Percentiles rank a stretch among this genome's conserved stretches.
phyloP scores from a whole-genome alignment of 2,329 filamentous ascomycete genomes.

The Aspergillus vadensis region DNA sequence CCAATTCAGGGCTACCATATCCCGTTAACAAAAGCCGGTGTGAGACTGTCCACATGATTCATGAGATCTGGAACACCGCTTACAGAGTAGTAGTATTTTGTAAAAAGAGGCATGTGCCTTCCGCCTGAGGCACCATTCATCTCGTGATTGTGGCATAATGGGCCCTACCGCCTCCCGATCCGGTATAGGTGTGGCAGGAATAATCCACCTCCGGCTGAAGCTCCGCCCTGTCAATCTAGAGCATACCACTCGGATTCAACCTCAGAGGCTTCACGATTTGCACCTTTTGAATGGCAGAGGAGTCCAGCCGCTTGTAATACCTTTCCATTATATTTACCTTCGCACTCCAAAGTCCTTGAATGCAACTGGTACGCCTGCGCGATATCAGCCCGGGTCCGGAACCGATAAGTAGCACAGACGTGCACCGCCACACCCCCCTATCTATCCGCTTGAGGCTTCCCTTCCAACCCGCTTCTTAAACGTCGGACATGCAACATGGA shows the following conservation, averaged over 20 bases:
- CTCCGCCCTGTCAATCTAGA: background rate
- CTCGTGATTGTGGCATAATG: no score
- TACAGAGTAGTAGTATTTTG: no score
- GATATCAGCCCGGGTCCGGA: background rate
- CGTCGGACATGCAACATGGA: constrained; percentile 24
- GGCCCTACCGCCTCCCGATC: background rate
- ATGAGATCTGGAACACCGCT: no score
- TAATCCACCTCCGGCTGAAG: background rate
- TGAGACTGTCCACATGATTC: no score
- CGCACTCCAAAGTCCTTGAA: background rate
- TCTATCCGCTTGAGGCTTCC: constrained; percentile 21
- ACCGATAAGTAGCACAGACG: constrained; percentile 5
- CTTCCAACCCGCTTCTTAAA: constrained; percentile 20
- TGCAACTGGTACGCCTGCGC: background rate
- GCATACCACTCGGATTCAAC: background rate
- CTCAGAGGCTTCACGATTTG: background rate
- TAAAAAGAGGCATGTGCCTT: no score
- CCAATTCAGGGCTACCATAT: no score
- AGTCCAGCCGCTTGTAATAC: background rate
- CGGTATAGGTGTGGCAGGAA: background rate
- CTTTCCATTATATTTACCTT: background rate
- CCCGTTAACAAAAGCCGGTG: no score
- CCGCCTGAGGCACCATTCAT: no score
- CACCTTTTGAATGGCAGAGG: background rate
- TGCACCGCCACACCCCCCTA: constrained; percentile 35